These are phyloP conservation scores for Colletotrichum incanum DNA, from an alignment of 2,329 filamentous ascomycete genomes.

Conservation along the genomic window DNA sequence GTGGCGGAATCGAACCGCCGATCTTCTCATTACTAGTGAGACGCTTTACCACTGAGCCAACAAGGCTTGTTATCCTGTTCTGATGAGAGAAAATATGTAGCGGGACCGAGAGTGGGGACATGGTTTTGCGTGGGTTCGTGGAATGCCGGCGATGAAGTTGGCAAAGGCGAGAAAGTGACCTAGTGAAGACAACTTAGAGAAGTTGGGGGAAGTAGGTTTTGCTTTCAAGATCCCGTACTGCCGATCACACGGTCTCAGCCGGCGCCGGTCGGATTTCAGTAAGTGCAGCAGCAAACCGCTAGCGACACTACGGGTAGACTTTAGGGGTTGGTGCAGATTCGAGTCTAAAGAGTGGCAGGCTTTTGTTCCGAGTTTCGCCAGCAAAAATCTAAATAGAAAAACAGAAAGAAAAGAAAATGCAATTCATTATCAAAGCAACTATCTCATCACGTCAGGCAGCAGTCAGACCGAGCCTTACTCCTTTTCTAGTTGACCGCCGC, in stretches of 20 bases:
- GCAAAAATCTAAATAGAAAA: not conserved
- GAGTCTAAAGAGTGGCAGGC: not conserved
- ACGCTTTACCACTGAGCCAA: conserved; percentile 46
- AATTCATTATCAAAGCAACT: too few relatives aligned
- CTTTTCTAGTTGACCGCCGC: not conserved
- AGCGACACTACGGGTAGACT: not conserved
- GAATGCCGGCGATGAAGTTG: not conserved
- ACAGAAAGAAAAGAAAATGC: not conserved
- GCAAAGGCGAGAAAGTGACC: not conserved
- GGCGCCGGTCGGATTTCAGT: not conserved
- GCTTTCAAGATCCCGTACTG: not conserved
- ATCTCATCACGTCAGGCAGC: not conserved
- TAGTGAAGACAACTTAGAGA: not conserved
- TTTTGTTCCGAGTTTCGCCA: not conserved
- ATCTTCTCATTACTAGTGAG: conserved; percentile 46
- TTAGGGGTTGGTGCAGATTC: not conserved
- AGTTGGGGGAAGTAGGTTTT: not conserved
- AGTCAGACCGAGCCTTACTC: not conserved
- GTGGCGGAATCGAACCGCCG: conserved; percentile 45
- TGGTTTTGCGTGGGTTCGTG: not conserved
- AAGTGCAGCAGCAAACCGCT: not conserved
- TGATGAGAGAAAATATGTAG: not conserved
- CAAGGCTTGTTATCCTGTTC: not conserved
- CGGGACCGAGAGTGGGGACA: not conserved
- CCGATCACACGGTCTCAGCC: not conserved